Evolutionary conservation across 306 rosid species (phyloP), one percentile per base, ranked within the genome.

Genomic region (Lithocarpus polystachyus): DNA sequence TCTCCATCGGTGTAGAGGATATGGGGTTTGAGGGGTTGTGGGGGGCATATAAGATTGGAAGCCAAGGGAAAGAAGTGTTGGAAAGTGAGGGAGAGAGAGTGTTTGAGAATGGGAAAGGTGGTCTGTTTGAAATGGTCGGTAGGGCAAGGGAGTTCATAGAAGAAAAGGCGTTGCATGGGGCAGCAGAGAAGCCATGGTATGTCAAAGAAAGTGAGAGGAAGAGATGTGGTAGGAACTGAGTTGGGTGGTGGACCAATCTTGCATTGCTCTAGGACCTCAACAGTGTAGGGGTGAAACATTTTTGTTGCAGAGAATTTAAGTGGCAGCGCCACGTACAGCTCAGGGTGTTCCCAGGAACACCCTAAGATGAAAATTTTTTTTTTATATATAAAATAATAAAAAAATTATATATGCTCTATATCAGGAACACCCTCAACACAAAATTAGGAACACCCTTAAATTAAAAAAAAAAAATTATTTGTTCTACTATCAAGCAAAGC

Each of bases 141-240:
- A 9, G 87, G 72, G 11, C 43, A 20, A 5, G 80, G 87, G 4
- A 81, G 79, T 0, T 73, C 60, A 6, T 75, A 84, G 78, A 87
- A 84, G 78, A 87, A 84, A 68, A 87, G 79, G 56, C 86, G 78
- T 60, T 84, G 48, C 3, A 68, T 4, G 0, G 84, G 77, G 26
- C 40, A 59, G 60, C 64, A 73, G 1, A 22, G 5, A 10, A 81
- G 68, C 84, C 82, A 87, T 68, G 82, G 87, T 8, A 84, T 43
- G 3, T 87, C 90, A 7, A 87, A 76, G 86, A 81, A 84, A 73
- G 87, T 74, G 17, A 87, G 67, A 29, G 87, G 86, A 20, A 87
- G 73, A 22, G 72, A 67, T 18, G 82, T 75, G 6, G 86, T 23
- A 1, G 86, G 68, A 79, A 86, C 43, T 17, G 82, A 68, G 1